Conservation (phyloP, 345 rosid genomes). For the Bruguiera gymnorhiza region DNA sequence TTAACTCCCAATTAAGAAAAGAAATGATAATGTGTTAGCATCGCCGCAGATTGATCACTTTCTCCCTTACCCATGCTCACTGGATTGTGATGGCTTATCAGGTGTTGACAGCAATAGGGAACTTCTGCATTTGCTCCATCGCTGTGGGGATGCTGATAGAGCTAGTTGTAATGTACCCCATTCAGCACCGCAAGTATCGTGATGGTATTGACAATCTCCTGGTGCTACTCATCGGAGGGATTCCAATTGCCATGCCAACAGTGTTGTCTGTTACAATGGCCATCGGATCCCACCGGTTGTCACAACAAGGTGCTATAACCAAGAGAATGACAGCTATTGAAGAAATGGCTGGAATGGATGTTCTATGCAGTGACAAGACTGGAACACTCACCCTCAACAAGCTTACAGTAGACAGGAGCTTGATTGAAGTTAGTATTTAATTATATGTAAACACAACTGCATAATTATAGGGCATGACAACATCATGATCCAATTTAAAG, state of each 20-base stretch:
- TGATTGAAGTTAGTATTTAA: constrained; percentile 55
- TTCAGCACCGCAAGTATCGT: constrained; percentile 65
- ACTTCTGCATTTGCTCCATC: constrained; percentile 80
- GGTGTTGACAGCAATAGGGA: constrained; percentile 84
- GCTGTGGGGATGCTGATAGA: constrained; percentile 62
- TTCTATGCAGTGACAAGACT: constrained; percentile 81
- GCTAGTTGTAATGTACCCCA: constrained; percentile 69
- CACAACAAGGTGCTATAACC: constrained; percentile 82
- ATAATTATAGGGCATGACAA: neutral
- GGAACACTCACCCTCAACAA: constrained; percentile 88
- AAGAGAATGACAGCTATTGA: constrained; percentile 91
- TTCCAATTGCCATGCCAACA: constrained; percentile 90
- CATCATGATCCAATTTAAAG: neutral
- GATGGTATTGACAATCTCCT: constrained; percentile 74
- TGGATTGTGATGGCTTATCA: constrained; percentile 21
- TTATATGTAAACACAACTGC: neutral
- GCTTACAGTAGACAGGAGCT: constrained; percentile 71
- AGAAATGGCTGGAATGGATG: constrained; percentile 95
- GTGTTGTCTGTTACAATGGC: constrained; percentile 89
- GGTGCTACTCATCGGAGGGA: constrained; percentile 86
- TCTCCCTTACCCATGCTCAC: neutral
- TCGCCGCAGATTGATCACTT: neutral
- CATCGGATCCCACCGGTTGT: constrained; percentile 76
- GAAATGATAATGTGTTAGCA: too few relatives aligned
- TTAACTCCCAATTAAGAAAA: too few relatives aligned